A percentile compares a stretch with the other conserved stretches of the same genome.
These are phyloP conservation scores for Nannizziopsis arthrosporioides DNA, from an alignment of 2,329 filamentous ascomycete genomes.

Conservation along the genomic window DNA sequence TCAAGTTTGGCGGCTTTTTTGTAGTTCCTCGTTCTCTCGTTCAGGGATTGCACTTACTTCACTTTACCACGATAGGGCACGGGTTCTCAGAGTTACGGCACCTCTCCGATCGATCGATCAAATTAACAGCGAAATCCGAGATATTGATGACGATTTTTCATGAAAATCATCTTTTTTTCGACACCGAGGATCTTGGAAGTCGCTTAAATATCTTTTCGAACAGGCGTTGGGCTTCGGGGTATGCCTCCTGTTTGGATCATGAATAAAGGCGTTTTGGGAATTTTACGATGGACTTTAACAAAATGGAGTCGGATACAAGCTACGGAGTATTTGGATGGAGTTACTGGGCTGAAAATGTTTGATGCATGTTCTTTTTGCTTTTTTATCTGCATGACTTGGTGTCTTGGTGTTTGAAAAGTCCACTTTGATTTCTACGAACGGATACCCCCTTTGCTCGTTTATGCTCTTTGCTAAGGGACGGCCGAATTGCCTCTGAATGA, in stretches of 20 bases:
- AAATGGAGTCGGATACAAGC: background rate
- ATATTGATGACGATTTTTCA: background rate
- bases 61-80: background rate
- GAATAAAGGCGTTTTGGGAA: conserved; percentile 1
- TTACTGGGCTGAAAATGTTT: background rate
- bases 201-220: background rate
- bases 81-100: no score
- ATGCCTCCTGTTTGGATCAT: conserved; percentile 2
- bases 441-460: conserved; percentile 3
- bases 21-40: conserved; percentile 47
- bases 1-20: background rate
- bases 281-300: background rate
- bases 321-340: background rate
- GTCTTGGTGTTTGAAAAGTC: no score
- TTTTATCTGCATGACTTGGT: no score
- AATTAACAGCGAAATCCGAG: no score
- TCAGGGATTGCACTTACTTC: conserved; percentile 52
- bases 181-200: background rate
- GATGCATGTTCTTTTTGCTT: no score
- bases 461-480: background rate
- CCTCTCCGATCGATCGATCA: no score
- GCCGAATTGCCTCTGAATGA: background rate
- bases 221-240: background rate
- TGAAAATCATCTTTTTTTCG: conserved; percentile 3
- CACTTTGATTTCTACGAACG: background rate